Conservation (phyloP, 441 rosid genomes). For the Manihot esculenta region DNA sequence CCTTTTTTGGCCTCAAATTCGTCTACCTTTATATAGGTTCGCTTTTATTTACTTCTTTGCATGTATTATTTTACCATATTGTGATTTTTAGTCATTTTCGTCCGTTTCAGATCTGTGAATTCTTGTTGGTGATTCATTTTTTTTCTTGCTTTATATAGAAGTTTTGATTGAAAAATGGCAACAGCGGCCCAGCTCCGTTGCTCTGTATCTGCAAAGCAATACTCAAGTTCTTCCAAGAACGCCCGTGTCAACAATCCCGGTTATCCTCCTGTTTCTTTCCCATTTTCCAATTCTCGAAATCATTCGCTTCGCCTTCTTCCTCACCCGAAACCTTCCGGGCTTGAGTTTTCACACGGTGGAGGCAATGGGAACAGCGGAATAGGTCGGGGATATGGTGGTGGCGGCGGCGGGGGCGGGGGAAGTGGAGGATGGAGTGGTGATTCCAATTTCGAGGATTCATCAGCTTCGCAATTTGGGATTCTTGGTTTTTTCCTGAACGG, state of each 20-base stretch:
- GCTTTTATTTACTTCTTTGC: not conserved
- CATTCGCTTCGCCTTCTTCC: conserved; percentile 38
- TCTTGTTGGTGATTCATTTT: not conserved
- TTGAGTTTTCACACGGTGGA: conserved; percentile 21
- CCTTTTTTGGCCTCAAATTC: not conserved
- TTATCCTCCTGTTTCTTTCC: conserved; percentile 22
- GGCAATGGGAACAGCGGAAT: conserved; percentile 36
- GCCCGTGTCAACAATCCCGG: conserved; percentile 24
- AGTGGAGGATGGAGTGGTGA: conserved; percentile 27
- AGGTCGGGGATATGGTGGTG: conserved; percentile 40
- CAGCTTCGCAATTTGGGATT: conserved; percentile 47
- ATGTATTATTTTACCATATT: not conserved
- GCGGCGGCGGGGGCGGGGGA: conserved; percentile 37
- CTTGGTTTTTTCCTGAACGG: conserved; percentile 53
- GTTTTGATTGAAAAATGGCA: conserved; percentile 36
- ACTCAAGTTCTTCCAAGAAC: conserved; percentile 15
- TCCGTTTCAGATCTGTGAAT: not conserved
- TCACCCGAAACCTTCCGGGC: conserved; percentile 7
- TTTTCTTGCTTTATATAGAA: not conserved
- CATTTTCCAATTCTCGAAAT: conserved; percentile 29
- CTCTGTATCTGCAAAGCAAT: conserved; percentile 31
- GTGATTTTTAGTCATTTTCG: not conserved
- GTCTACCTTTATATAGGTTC: conserved; percentile 1
- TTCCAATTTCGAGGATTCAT: conserved; percentile 27
- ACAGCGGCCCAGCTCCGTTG: conserved; percentile 40